Evolutionary conservation across 2,329 filamentous ascomycete species (phyloP).

Genomic region (Fusarium tuaranense): DNA sequence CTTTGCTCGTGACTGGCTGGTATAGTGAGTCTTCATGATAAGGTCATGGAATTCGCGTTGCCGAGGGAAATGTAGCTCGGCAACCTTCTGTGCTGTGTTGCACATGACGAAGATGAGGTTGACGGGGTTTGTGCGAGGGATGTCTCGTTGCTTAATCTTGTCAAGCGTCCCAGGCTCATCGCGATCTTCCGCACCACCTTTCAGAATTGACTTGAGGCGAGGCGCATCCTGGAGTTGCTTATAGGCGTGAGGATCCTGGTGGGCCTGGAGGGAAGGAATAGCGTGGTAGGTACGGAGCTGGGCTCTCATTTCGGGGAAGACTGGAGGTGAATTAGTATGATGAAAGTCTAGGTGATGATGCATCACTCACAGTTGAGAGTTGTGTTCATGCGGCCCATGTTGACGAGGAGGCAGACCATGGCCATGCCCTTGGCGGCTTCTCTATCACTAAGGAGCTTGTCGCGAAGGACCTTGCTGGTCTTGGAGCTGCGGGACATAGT

Average conservation of each 20-base stretch:
- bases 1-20: constrained; percentile 83
- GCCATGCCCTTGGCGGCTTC: constrained; percentile 97
- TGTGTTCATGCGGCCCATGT: constrained; percentile 98
- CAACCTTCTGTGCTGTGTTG: constrained; percentile 89
- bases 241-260: constrained; percentile 95
- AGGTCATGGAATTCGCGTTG: constrained; percentile 95
- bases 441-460: constrained; percentile 93
- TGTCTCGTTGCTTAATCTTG: constrained; percentile 75
- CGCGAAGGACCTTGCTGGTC: constrained; percentile 97
- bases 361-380: constrained; percentile 86
- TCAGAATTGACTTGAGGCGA: constrained; percentile 94
- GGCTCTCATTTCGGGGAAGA: constrained; percentile 99
- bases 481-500: constrained; percentile 99
- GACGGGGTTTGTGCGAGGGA: constrained; percentile 91
- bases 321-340: constrained; percentile 59
- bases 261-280: constrained; percentile 94
- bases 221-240: constrained; percentile 98
- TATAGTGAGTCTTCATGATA: constrained; percentile 88
- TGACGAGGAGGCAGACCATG: constrained; percentile 98
- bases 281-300: constrained; percentile 98
- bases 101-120: constrained; percentile 97
- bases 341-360: neutral
- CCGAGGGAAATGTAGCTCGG: constrained; percentile 89
- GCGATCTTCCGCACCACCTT: constrained; percentile 93
- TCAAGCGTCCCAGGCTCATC: constrained; percentile 85